A percentile compares a stretch with the other conserved stretches of the same genome.
These are phyloP conservation scores for Erigeron philadelphicus DNA, from an alignment of 140 eudicot species.

Conservation along the genomic window DNA sequence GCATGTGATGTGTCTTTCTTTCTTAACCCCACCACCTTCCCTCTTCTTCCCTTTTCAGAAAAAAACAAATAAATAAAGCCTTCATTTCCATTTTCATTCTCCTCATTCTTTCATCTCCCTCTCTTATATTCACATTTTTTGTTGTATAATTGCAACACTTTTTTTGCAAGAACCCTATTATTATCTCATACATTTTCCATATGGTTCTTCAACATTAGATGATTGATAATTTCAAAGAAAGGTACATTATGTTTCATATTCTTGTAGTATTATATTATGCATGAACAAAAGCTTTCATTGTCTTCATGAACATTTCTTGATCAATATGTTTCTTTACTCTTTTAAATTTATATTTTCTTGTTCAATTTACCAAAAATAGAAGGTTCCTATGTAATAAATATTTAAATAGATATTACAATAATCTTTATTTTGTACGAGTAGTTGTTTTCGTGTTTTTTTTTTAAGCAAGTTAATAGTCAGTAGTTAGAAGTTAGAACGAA, in stretches of 20 bases:
- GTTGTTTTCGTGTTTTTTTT: no score
- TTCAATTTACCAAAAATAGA: not conserved
- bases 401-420: no score
- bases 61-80: constrained; percentile 44
- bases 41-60: constrained; percentile 36
- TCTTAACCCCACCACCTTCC: constrained; percentile 58
- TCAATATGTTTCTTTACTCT: not conserved
- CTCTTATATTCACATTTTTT: constrained; percentile 7
- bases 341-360: not conserved
- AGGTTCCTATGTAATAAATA: no score
- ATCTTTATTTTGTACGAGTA: no score
- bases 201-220: constrained; percentile 19
- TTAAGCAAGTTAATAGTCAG: no score
- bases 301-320: not conserved
- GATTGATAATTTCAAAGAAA: constrained; percentile 15
- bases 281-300: not conserved
- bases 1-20: constrained; percentile 84
- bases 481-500: no score
- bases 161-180: constrained; percentile 24
- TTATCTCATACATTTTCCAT: constrained; percentile 10
- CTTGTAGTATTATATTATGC: constrained; percentile 17
- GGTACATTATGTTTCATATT: constrained; percentile 18
- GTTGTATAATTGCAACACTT: constrained; percentile 24
- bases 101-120: constrained; percentile 18
- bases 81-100: constrained; percentile 33